These are phyloP conservation scores for Hymenoscyphus scutula DNA, from an alignment of 2,329 filamentous ascomycete genomes.

Conservation along the genomic window DNA sequence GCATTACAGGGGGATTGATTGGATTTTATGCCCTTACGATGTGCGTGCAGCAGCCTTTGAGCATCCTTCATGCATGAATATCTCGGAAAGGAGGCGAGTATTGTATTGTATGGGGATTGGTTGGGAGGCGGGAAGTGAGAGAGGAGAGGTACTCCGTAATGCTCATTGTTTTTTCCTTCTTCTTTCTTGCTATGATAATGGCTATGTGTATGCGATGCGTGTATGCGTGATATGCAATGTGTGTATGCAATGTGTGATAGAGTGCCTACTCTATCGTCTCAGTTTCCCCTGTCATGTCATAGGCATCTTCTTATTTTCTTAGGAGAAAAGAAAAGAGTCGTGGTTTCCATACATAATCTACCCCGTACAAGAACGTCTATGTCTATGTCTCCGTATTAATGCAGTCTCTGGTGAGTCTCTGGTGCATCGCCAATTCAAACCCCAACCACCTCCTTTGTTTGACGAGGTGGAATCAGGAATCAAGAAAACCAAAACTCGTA, in stretches of 20 bases:
- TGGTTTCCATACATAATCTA: neutral
- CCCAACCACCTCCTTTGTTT: conserved; percentile 6
- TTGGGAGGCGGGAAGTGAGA: neutral
- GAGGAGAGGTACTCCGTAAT: neutral
- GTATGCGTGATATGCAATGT: neutral
- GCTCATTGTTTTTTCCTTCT: neutral
- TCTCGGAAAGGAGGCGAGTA: neutral
- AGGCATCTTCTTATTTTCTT: too few species aligned
- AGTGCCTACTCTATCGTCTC: too few species aligned
- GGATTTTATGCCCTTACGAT: neutral
- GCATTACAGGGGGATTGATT: neutral
- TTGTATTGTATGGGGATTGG: too few species aligned
- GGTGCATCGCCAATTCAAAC: too few species aligned
- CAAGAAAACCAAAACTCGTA: too few species aligned
- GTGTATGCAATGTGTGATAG: neutral
- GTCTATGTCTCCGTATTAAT: too few species aligned
- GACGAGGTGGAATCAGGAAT: neutral
- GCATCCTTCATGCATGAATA: conserved; percentile 1
- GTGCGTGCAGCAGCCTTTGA: too few species aligned
- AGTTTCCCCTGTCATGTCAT: too few species aligned
- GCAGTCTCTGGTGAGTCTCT: too few species aligned
- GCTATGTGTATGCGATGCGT: neutral
- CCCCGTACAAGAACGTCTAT: neutral
- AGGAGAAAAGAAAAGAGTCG: too few species aligned
- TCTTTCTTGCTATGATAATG: neutral